phyloP scores from a whole-genome alignment of 2,329 filamentous ascomycete species.

The Scedosporium boydii region DNA sequence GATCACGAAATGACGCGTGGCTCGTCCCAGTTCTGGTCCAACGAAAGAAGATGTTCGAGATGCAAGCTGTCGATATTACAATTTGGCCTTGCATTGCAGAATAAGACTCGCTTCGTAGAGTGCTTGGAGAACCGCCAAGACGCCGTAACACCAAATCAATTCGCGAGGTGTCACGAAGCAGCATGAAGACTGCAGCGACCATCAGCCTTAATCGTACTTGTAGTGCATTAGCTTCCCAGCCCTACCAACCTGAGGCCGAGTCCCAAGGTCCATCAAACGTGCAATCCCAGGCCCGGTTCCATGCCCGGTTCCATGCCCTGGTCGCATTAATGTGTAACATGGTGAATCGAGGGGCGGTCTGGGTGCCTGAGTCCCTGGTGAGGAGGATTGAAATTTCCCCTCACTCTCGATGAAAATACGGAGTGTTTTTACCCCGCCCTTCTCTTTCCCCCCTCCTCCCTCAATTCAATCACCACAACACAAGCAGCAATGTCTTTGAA shows the following conservation, averaged over 20 bases:
- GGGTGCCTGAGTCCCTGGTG: background rate
- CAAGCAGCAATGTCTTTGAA: conserved; percentile 37
- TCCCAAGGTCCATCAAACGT: no score
- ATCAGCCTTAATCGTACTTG: background rate
- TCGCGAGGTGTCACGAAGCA: background rate
- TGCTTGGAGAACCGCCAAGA: background rate
- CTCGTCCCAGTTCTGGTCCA: no score
- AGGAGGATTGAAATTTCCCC: background rate
- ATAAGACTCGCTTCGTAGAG: background rate
- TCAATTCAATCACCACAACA: background rate
- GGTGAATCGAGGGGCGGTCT: background rate
- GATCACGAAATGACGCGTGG: no score
- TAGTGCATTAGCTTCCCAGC: background rate
- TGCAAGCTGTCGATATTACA: background rate
- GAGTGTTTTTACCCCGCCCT: background rate
- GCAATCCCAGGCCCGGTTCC: background rate
- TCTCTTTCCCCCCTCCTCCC: background rate
- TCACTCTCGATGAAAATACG: background rate
- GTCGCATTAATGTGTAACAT: background rate
- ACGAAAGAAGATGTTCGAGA: background rate
- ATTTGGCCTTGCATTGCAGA: background rate
- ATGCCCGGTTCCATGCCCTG: background rate
- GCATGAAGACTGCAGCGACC: background rate
- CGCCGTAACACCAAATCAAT: no score
- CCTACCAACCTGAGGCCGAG: background rate